A percentile compares a stretch with the other conserved stretches of the same genome.
phyloP scores from a whole-genome alignment of 1,284 basidiomycete genomes.

The Singerocomus inundabilis region DNA sequence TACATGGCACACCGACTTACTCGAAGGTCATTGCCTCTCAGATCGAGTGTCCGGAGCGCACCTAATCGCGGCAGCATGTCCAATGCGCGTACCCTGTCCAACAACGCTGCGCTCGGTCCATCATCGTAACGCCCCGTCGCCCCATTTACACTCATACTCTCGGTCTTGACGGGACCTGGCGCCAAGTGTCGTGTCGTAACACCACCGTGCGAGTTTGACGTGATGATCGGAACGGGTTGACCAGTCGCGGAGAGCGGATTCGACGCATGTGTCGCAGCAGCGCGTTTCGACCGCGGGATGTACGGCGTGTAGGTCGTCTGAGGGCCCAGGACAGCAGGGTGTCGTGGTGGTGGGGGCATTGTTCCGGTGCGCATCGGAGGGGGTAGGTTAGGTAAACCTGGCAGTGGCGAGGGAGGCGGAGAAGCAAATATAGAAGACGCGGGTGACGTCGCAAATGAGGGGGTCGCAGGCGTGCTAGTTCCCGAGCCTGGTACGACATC shows the following conservation, averaged over 20 bases:
- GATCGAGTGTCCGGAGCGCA: constrained; percentile 83
- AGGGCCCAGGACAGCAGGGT: constrained; percentile 40
- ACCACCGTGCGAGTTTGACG: constrained; percentile 73
- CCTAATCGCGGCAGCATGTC: constrained; percentile 85
- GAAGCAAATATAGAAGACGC: constrained; percentile 20
- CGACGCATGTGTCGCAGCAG: constrained; percentile 23
- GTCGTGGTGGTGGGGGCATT: constrained; percentile 60
- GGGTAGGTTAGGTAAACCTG: constrained; percentile 27
- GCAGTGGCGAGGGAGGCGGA: constrained; percentile 18
- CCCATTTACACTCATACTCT: constrained; percentile 16
- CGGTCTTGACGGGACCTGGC: not conserved
- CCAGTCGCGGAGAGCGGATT: constrained; percentile 57
- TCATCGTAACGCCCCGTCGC: constrained; percentile 34
- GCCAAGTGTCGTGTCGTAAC: constrained; percentile 67
- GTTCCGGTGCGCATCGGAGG: constrained; percentile 41
- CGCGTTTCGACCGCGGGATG: constrained; percentile 62
- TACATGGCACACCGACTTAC: constrained; percentile 44
- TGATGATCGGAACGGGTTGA: constrained; percentile 66
- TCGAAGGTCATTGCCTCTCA: constrained; percentile 88
- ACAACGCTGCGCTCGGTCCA: constrained; percentile 68
- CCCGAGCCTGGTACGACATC: constrained; percentile 54
- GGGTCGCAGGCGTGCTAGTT: not conserved
- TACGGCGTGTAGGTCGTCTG: constrained; percentile 82
- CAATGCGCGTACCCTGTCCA: constrained; percentile 80
- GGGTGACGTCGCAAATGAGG: constrained; percentile 19